Evolutionary conservation across 345 rosid species (phyloP).

Genomic region (Brassica rapa): DNA sequence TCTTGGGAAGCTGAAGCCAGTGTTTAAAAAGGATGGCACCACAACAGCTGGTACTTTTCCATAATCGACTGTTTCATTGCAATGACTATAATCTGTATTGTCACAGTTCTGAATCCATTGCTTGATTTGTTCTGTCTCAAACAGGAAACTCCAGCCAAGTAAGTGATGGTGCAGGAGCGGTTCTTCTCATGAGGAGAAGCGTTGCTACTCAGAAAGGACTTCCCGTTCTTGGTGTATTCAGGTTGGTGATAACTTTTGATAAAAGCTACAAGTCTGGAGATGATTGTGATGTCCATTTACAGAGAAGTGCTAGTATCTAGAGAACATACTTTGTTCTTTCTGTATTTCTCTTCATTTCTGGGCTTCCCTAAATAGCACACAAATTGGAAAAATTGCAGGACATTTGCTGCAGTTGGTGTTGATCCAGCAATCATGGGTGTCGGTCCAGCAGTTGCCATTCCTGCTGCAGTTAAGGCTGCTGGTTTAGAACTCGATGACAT

Average conservation of each 20-base stretch:
- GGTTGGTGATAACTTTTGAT: slow-evolving; percentile 44
- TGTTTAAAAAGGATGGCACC: slow-evolving; percentile 90
- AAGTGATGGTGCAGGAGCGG: slow-evolving; percentile 98
- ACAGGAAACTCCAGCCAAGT: slow-evolving; percentile 98
- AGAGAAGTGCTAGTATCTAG: not conserved
- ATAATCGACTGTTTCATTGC: not conserved
- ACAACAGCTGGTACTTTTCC: slow-evolving; percentile 84
- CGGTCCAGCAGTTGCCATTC: slow-evolving; percentile 98
- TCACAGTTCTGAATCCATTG: not conserved
- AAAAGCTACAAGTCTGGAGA: slow-evolving; percentile 13
- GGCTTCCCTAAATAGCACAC: not conserved
- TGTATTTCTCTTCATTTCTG: not conserved
- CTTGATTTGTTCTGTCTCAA: not conserved
- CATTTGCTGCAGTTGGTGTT: slow-evolving; percentile 95
- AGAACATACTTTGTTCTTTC: not conserved
- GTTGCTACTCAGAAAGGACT: slow-evolving; percentile 79
- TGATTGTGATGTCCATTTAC: slow-evolving; percentile 10
- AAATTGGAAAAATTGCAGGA: slow-evolving; percentile 52
- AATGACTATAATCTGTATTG: not conserved
- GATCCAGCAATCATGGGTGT: slow-evolving; percentile 99
- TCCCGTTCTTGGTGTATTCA: slow-evolving; percentile 93
- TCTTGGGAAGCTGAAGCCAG: slow-evolving; percentile 78
- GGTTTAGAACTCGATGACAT: slow-evolving; percentile 89
- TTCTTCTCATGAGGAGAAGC: slow-evolving; percentile 94
- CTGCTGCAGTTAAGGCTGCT: slow-evolving; percentile 93